Base-by-base conservation (phyloP, 176 grass and related monocot genomes). In the Cenchrus americanus region DNA sequence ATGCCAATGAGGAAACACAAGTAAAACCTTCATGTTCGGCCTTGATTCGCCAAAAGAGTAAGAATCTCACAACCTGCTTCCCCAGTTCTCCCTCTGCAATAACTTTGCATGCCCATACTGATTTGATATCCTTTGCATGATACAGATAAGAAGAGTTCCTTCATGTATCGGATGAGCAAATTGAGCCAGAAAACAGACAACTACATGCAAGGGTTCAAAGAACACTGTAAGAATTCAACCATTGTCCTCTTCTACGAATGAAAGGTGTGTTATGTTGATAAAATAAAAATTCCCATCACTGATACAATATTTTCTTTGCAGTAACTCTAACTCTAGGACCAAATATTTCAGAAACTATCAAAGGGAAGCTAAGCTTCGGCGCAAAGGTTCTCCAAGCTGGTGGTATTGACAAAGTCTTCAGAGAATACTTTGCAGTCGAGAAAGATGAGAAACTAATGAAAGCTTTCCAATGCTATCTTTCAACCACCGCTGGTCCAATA, bases 181-280 rank as follows among this genome's bases (percentile, higher is more conserved):
- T 66, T 92, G 62, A 86, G 75, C 62, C 69, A 80, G 43, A n/a
- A n/a, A n/a, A n/a, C n/a, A n/a, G n/a, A n/a, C n/a, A n/a, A n/a
- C n/a, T n/a, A n/a, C n/a, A n/a, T n/a, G n/a, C n/a, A n/a, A n/a
- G n/a, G n/a, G n/a, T n/a, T n/a, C n/a, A n/a, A n/a, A n/a, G n/a
- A n/a, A 83, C 90, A 92, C 62, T 78, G 90, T 89, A 83, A 86
- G 73, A 42, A 74, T 69, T 70, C 19, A 18, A 82, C 72, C 44
- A 41, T 48, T 65, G 49, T 48, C 2, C 62, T 65, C 43, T 81
- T 50, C 54, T 6, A 23, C 46, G 62, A n/a, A 26, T 70, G 44
- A 26, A 84, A 65, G 22, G 44, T 64, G 53, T 86, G 62, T 71
- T 77, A 58, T 30, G 52, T 50, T 50, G 46, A 47, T 10, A 47